These are phyloP conservation scores for Fraxinus ornus DNA, from an alignment of 305 asterid species.

Conservation along the genomic window DNA sequence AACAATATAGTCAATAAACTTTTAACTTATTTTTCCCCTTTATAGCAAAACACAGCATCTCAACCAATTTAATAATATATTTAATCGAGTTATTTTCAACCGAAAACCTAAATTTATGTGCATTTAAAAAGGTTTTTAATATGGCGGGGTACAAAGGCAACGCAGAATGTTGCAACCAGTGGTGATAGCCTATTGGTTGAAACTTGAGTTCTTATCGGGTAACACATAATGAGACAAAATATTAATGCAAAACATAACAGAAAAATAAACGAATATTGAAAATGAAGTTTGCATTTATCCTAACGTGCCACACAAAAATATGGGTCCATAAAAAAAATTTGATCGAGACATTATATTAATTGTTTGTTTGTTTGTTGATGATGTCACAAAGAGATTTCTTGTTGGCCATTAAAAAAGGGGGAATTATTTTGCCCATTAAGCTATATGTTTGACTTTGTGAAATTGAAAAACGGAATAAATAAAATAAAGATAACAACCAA, in stretches of 20 bases:
- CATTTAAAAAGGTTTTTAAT: not conserved
- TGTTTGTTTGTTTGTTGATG: not conserved
- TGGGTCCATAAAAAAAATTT: slow-evolving; percentile 26
- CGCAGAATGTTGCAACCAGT: slow-evolving; percentile 7
- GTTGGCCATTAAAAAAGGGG: not conserved
- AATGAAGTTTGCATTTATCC: slow-evolving; percentile 28
- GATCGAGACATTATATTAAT: not conserved
- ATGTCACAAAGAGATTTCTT: not conserved
- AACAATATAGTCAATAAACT: not conserved
- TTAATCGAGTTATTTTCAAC: not conserved
- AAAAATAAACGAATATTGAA: slow-evolving; percentile 28
- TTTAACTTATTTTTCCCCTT: not conserved
- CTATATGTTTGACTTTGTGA: not conserved
- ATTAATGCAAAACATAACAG: slow-evolving; percentile 24
- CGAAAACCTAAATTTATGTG: not conserved
- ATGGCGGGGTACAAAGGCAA: not conserved
- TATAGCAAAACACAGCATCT: not conserved
- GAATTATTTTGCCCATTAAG: not conserved
- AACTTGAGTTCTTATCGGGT: slow-evolving; percentile 29
- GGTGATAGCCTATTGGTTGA: slow-evolving; percentile 41
- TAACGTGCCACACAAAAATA: not conserved
- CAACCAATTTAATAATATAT: not conserved
- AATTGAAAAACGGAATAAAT: not conserved
- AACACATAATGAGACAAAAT: slow-evolving; percentile 16
- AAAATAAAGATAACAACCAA: not conserved